Evolutionary conservation across 202 grass and related monocot species (phyloP).

Genomic region (Hordeum pubiflorum): DNA sequence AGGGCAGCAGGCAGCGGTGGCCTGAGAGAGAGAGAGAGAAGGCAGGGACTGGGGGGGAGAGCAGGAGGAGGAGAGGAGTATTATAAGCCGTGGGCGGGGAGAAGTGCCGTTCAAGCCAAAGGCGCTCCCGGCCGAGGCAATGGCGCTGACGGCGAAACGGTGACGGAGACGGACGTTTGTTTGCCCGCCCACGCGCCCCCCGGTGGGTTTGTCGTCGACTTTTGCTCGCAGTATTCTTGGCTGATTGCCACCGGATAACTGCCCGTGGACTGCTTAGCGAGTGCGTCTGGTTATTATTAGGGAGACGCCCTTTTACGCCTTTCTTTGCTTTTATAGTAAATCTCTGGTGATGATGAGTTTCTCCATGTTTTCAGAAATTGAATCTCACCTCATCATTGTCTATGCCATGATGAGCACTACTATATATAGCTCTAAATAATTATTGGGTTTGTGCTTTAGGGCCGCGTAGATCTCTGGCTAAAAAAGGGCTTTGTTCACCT

Average conservation of each 20-base stretch:
- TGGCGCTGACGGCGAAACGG: slow-evolving; percentile 1
- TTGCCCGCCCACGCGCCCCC: background rate
- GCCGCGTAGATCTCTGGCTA: background rate
- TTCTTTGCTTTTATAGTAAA: background rate
- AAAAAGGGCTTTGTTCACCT: no score
- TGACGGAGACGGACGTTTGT: slow-evolving; percentile 16
- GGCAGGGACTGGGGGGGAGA: background rate
- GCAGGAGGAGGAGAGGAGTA: background rate
- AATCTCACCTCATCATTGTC: background rate
- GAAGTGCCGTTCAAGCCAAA: slow-evolving; percentile 23
- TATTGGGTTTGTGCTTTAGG: background rate
- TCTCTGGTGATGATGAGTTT: background rate
- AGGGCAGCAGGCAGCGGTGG: background rate
- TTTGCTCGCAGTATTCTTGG: background rate
- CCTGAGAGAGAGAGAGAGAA: background rate
- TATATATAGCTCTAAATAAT: background rate
- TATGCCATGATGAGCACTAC: background rate
- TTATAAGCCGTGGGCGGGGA: slow-evolving; percentile 25
- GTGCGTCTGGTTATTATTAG: slow-evolving; percentile 11
- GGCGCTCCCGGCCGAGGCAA: background rate
- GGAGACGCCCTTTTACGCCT: background rate
- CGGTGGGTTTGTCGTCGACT: slow-evolving; percentile 12
- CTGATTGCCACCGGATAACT: background rate
- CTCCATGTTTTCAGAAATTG: slow-evolving; percentile 11
- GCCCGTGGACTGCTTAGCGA: background rate